Evolutionary conservation across 768 basidiomycete species (phyloP).

Genomic region (Stropharia rugosoannulata): DNA sequence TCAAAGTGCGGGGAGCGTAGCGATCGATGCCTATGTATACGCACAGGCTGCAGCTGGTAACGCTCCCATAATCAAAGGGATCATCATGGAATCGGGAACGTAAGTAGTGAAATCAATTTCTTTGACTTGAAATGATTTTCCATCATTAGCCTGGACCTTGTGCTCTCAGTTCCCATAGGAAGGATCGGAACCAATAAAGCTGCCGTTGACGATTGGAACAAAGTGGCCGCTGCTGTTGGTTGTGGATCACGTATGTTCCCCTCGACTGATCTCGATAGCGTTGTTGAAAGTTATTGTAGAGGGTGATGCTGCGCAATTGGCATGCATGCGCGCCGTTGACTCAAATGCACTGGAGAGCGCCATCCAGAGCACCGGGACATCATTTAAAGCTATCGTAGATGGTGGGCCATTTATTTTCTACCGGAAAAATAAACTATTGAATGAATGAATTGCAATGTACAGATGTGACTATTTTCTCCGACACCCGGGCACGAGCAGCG

Average conservation of each 20-base stretch:
- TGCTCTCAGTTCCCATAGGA: constrained; percentile 2
- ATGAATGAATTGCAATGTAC: not conserved
- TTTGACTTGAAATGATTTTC: constrained; percentile 9
- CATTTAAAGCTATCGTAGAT: constrained; percentile 30
- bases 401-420: constrained; percentile 18
- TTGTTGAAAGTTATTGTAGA: constrained; percentile 1
- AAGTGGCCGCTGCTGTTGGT: constrained; percentile 27
- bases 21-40: constrained; percentile 33
- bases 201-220: not conserved
- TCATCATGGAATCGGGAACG: constrained; percentile 9
- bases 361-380: constrained; percentile 24
- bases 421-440: not conserved
- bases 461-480: constrained; percentile 34
- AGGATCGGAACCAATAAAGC: not conserved
- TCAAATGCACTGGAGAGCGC: constrained; percentile 29
- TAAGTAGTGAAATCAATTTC: not conserved
- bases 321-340: constrained; percentile 35
- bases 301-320: constrained; percentile 27
- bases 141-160: not conserved
- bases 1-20: constrained; percentile 35
- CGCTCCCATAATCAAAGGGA: constrained; percentile 18
- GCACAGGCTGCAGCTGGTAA: constrained; percentile 32
- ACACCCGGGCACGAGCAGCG: constrained; percentile 23
- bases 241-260: constrained; percentile 28
- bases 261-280: too few relatives aligned